Evolutionary conservation across 768 basidiomycete species (phyloP).

Genomic region (Dentipellis sp.): DNA sequence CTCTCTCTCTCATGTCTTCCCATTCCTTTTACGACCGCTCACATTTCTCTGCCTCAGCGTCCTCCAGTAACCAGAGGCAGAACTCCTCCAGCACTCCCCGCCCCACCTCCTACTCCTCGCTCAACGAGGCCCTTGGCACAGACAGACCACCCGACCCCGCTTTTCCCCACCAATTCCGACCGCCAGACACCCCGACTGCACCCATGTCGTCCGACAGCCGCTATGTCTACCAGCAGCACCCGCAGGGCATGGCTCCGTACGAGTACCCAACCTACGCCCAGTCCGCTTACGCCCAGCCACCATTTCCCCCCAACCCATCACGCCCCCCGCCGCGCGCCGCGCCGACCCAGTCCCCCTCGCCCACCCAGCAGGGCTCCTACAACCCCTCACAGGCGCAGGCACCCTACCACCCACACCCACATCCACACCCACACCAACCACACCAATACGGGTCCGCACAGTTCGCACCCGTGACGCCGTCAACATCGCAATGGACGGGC

Average conservation of each 20-base stretch:
- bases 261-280: conserved; percentile 37
- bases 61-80: conserved; percentile 8
- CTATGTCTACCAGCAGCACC: conserved; percentile 48
- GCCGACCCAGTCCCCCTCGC: conserved; percentile 20
- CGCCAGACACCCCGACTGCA: conserved; percentile 2
- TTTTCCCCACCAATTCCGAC: conserved; percentile 10
- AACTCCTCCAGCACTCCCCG: conserved; percentile 6
- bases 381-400: conserved; percentile 16
- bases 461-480: conserved; percentile 7
- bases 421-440: no score
- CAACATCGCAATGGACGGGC: conserved; percentile 13
- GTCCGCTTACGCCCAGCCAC: conserved; percentile 21
- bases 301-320: conserved; percentile 19
- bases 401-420: conserved; percentile 12
- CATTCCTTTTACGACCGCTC: conserved; percentile 8
- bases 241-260: conserved; percentile 35
- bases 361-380: conserved; percentile 17
- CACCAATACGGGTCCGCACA: conserved; percentile 13
- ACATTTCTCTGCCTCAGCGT: conserved; percentile 10
- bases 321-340: conserved; percentile 19
- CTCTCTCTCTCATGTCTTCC: conserved; percentile 6
- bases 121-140: conserved; percentile 16
- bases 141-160: conserved; percentile 6
- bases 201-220: conserved; percentile 42
- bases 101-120: conserved; percentile 15